Percentiles rank a stretch among this genome's conserved stretches.
These are phyloP conservation scores for Tagetes patula DNA, from an alignment of 129 eudicot species.

Conservation along the genomic window DNA sequence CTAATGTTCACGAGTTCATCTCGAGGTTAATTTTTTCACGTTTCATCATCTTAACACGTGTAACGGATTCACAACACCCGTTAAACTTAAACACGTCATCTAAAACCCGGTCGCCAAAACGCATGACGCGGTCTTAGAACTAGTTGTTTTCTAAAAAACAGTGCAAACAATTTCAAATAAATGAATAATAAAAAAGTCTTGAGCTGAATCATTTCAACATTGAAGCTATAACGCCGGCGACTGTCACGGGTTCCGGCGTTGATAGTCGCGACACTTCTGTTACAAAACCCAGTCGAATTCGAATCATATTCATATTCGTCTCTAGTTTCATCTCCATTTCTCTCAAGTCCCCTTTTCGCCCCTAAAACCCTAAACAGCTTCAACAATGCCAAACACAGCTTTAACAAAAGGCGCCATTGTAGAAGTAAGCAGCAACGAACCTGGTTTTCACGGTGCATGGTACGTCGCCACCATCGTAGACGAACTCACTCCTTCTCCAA, in stretches of 20 bases:
- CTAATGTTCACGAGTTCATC: too few species aligned
- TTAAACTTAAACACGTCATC: too few species aligned
- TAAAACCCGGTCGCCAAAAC: too few species aligned
- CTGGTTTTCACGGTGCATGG: slow-evolving; percentile 39
- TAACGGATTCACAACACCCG: too few species aligned
- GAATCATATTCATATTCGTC: too few species aligned
- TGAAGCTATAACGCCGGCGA: too few species aligned
- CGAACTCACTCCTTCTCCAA: neutral
- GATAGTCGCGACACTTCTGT: neutral
- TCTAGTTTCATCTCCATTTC: neutral
- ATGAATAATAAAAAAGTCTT: too few species aligned
- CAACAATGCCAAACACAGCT: neutral
- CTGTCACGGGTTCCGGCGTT: neutral
- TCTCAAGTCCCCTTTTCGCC: neutral
- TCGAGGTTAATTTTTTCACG: too few species aligned
- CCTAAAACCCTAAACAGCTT: neutral
- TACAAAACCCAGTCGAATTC: neutral
- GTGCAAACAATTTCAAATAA: too few species aligned
- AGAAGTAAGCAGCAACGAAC: slow-evolving; percentile 34
- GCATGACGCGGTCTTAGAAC: too few species aligned
- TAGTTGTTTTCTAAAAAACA: too few species aligned
- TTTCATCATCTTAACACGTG: too few species aligned
- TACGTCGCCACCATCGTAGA: slow-evolving; percentile 24
- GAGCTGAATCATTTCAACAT: neutral
- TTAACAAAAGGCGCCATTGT: slow-evolving; percentile 12